Conservation (phyloP, 2,329 filamentous ascomycete genomes). For the Cordyceps javanica region DNA sequence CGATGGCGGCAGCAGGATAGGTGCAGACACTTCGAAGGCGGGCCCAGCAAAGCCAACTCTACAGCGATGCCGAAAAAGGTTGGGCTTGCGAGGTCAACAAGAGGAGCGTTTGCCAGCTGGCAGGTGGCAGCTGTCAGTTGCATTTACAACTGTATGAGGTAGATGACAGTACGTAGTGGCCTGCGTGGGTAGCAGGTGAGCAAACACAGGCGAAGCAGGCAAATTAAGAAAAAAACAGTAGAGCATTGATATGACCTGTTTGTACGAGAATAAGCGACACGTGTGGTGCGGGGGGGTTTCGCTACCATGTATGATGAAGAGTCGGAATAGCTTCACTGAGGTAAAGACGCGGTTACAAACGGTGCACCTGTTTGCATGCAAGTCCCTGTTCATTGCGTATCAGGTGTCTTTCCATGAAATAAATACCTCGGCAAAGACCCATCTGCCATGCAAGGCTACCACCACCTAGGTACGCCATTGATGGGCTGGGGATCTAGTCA, state of each 20-base stretch:
- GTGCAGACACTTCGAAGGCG: not conserved
- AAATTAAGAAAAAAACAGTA: too few species aligned
- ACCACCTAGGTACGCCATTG: too few species aligned
- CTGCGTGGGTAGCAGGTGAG: too few species aligned
- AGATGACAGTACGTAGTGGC: too few species aligned
- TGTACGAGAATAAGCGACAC: too few species aligned
- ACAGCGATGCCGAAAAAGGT: not conserved
- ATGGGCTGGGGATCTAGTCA: too few species aligned
- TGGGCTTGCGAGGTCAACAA: conserved; percentile 3
- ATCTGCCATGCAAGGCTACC: conserved; percentile 4
- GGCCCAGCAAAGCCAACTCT: not conserved
- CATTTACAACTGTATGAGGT: not conserved
- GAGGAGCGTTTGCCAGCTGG: conserved; percentile 1
- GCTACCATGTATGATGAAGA: too few species aligned
- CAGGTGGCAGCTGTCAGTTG: conserved; percentile 2
- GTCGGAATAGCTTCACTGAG: not conserved
- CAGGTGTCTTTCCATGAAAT: not conserved
- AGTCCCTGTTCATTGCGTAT: not conserved
- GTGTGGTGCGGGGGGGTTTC: too few species aligned
- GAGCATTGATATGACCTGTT: too few species aligned
- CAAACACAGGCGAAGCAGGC: too few species aligned
- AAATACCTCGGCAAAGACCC: not conserved
- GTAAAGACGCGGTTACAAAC: not conserved
- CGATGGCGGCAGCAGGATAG: not conserved
- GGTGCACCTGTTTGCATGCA: not conserved